These are phyloP conservation scores for Candida berthetii DNA, from an alignment of 805 yeast genomes.

Conservation along the genomic window DNA sequence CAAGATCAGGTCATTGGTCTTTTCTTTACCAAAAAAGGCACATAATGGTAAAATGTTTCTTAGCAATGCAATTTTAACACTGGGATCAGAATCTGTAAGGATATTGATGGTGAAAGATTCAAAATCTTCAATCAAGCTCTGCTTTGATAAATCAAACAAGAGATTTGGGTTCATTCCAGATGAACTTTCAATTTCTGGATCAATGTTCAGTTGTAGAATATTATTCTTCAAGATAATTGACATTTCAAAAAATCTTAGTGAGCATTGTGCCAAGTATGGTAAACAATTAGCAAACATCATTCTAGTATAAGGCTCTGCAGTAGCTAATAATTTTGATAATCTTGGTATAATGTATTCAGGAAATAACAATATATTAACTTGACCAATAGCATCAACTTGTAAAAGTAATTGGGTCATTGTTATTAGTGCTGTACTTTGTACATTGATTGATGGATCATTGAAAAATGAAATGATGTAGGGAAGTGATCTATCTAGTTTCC, in stretches of 20 bases:
- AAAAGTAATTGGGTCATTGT: slow-evolving; percentile 61
- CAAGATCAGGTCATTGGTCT: slow-evolving; percentile 79
- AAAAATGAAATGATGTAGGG: slow-evolving; percentile 74
- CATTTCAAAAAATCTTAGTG: slow-evolving; percentile 60
- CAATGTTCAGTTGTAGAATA: slow-evolving; percentile 24
- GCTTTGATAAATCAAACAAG: slow-evolving; percentile 32
- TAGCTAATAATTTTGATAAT: slow-evolving; percentile 36
- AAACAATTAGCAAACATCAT: slow-evolving; percentile 67
- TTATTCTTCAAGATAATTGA: slow-evolving; percentile 39
- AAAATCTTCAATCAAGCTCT: slow-evolving; percentile 43
- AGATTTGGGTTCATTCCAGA: slow-evolving; percentile 26
- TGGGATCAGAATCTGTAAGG: slow-evolving; percentile 61
- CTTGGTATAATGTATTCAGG: slow-evolving; percentile 81
- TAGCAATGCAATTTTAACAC: slow-evolving; percentile 66
- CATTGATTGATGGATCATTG: slow-evolving; percentile 61
- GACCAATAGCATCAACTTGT: slow-evolving; percentile 58
- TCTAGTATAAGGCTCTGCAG: slow-evolving; percentile 43
- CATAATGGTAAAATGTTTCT: slow-evolving; percentile 73
- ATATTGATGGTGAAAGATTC: slow-evolving; percentile 60
- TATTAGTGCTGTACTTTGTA: slow-evolving; percentile 60
- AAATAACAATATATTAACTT: slow-evolving; percentile 70
- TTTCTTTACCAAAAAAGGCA: slow-evolving; percentile 77
- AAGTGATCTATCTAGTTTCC: slow-evolving; percentile 76
- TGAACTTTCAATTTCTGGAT: slow-evolving; percentile 36
- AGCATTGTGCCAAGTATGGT: slow-evolving; percentile 63